Percentiles rank a stretch among this genome's conserved stretches.
phyloP scores from a whole-genome alignment of 2,329 filamentous ascomycete genomes.

The Aspergillus niger region DNA sequence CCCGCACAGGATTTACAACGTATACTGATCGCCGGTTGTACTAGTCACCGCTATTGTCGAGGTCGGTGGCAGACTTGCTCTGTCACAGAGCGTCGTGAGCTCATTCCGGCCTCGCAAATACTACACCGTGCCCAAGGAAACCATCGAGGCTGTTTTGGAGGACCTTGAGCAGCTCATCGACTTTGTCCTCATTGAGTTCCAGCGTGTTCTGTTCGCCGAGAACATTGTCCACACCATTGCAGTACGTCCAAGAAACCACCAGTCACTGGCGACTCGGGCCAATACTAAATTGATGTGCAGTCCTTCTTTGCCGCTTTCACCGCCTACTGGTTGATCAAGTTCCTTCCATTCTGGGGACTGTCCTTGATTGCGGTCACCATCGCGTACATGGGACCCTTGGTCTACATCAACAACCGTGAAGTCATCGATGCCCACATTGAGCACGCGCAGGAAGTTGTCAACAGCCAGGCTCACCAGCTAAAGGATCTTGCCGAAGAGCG shows the following conservation, averaged over 20 bases:
- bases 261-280: not conserved
- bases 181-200: conserved; percentile 69
- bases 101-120: conserved; percentile 65
- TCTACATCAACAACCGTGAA: conserved; percentile 67
- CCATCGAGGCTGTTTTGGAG: conserved; percentile 61
- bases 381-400: conserved; percentile 61
- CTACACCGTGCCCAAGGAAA: conserved; percentile 66
- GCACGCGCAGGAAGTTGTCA: conserved; percentile 56
- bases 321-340: conserved; percentile 66
- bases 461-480: conserved; percentile 61
- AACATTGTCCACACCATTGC: conserved; percentile 62
- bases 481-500: conserved; percentile 63
- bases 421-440: conserved; percentile 63
- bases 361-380: conserved; percentile 58
- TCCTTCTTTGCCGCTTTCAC: conserved; percentile 61
- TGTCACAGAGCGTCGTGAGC: conserved; percentile 61
- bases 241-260: conserved; percentile 48
- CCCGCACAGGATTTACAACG: not conserved
- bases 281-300: conserved; percentile 37
- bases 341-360: conserved; percentile 66
- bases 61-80: conserved; percentile 55
- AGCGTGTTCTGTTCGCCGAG: conserved; percentile 67
- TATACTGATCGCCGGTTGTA: conserved; percentile 24
- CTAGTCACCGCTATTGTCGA: conserved; percentile 60
- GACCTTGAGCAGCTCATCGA: conserved; percentile 67